Evolutionary conservation across 2,329 filamentous ascomycete genomes (phyloP), one percentile per base, ranked within the genome.

Genomic region (Diaporthe ampelina): DNA sequence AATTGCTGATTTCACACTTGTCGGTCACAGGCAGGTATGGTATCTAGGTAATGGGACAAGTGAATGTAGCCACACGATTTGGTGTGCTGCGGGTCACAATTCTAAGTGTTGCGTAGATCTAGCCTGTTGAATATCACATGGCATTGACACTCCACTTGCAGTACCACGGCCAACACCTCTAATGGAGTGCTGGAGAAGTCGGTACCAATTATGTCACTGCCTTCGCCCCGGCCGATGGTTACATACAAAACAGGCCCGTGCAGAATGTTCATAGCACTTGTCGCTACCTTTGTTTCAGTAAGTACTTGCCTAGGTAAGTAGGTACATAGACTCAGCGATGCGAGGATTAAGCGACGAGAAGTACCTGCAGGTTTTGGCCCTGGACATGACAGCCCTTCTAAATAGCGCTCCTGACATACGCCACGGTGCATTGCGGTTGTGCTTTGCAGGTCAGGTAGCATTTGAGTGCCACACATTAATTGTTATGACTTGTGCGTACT

Each of bases 111-210:
- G n/a, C 17, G 19, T 26, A n/a, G n/a, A 19, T 35, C 45, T 13
- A 24, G 21, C 13, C 21, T 67, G 13, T 8, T 29, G 19, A 67
- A 37, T 37, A 11, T 15, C 21, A 11, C 26, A 10, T 17, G 26
- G 43, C 29, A 67, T 37, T 7, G n/a, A 67, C 32, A 26, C 61
- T 67, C 61, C 61, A 67, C 61, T 24, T 67, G 4, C 32, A 35
- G 37, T 52, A 37, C 45, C 19, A 67, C 26, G 0, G n/a, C 21
- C 9, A 43, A 63, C 45, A 32, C 21, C 24, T 7, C 17, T 29
- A 32, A 26, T 15, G n/a, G 29, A 52, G 45, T 11, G 19, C 50
- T 37, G 11, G 21, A 19, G 24, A 19, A 5, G 45, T 52, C 21
- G 26, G 29, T 67, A 37, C 45, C 45, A 21, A 21, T 29, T 52